phyloP scores from a whole-genome alignment of 768 basidiomycete genomes.

The Pleurotus salmoneostramineus region DNA sequence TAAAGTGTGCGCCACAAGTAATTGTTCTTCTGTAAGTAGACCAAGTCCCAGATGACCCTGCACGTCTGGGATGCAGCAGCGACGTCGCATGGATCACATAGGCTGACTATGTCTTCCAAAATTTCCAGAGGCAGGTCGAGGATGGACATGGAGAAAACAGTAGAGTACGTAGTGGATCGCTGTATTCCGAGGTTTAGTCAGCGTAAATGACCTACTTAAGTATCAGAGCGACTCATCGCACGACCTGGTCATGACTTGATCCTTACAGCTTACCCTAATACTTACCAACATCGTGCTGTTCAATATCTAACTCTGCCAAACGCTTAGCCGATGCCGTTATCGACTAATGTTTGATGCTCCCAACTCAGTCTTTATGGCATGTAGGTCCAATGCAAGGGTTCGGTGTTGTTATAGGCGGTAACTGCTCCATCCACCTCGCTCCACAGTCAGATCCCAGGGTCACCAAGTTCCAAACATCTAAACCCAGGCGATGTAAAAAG shows the following conservation, averaged over 20 bases:
- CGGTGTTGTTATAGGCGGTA: neutral
- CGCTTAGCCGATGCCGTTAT: no score
- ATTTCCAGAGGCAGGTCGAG: conserved; percentile 53
- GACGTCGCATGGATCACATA: conserved; percentile 61
- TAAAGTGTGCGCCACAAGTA: conserved; percentile 67
- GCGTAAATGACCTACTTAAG: no score
- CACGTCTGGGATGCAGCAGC: conserved; percentile 50
- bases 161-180: neutral
- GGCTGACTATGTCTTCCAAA: conserved; percentile 51
- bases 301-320: no score
- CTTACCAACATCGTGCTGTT: no score
- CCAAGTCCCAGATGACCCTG: conserved; percentile 30
- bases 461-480: neutral
- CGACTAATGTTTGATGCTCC: no score
- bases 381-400: no score
- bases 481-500: conserved; percentile 1
- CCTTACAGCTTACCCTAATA: no score
- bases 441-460: neutral
- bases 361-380: no score
- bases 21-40: conserved; percentile 42
- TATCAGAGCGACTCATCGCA: no score
- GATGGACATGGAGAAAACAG: conserved; percentile 12
- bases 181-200: neutral
- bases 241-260: no score
- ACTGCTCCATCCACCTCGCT: neutral